Evolutionary conservation across 2,329 filamentous ascomycete species (phyloP), one percentile per base, ranked within the genome.

Genomic region (Paramyrothecium roridum): DNA sequence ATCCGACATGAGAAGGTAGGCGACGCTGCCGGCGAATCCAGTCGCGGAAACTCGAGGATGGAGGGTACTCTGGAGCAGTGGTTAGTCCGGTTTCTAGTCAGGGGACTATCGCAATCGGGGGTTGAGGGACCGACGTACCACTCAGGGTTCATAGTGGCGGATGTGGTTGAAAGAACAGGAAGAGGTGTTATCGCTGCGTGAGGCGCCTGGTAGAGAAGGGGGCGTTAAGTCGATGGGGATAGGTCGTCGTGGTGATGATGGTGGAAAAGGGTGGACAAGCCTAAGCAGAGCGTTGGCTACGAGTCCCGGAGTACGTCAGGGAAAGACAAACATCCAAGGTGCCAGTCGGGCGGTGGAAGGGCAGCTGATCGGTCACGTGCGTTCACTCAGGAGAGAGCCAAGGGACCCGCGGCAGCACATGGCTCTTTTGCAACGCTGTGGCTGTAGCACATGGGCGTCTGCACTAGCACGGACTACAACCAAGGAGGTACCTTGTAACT

Each of bases 141-240:
- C 90, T 95, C 90, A 73, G 90, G 90, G 83, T 95, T 95, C 90
- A 95, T 95, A 73, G 68, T 90, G 82, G 75, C 71, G 71, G 70
- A 53, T 60, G 52, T 54, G 54, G 54, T 37, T 12, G 52, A 49
- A 22, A 55, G 53, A 40, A 40, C 34, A 48, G 26, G 40, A 8
- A 40, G 10, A n/a, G 22, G 10, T 17, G 22, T 8, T 22, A 21
- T 21, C 13, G 21, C 22, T 22, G 49, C 17, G 49, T 11, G 13
- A 30, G 19, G 49, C 21, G 33, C 21, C 19, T 50, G 23, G 30
- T 51, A 6, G 49, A 21, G 21, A 20, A 19, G 46, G 20, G 20
- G 22, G 19, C 46, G 49, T 43, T 50, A 45, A 48, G 23, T 52
- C 30, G 53, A 43, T 34, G 54, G 53, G 52, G 48, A 43, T 40